Evolutionary conservation across 768 basidiomycete species (phyloP).

Genomic region (Boletus rubroflammeus): DNA sequence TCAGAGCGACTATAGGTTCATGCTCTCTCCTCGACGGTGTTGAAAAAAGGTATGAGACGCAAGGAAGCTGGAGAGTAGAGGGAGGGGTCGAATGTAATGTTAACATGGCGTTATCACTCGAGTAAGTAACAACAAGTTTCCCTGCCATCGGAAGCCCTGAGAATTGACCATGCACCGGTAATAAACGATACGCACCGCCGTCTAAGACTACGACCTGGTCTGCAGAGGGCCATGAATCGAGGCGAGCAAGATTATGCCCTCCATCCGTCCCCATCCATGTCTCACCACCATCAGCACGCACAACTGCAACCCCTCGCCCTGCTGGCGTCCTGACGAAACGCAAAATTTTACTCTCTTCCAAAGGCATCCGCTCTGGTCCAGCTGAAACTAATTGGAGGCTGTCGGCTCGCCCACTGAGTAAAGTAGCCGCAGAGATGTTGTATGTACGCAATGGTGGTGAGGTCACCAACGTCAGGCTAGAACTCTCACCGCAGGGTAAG

Average conservation of each 20-base stretch:
- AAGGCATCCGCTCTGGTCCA: conserved; percentile 36
- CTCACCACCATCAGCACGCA: conserved; percentile 60
- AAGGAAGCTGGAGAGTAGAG: conserved; percentile 43
- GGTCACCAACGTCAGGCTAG: conserved; percentile 55
- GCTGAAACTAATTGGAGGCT: conserved; percentile 46
- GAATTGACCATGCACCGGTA: neutral
- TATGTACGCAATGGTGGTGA: conserved; percentile 64
- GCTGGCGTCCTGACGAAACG: conserved; percentile 76
- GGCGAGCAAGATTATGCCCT: conserved; percentile 46
- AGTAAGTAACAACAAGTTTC: conserved; percentile 55
- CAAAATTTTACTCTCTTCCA: conserved; percentile 52
- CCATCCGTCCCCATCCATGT: conserved; percentile 53
- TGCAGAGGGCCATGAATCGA: conserved; percentile 50
- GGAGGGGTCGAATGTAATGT: conserved; percentile 53
- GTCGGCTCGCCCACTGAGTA: conserved; percentile 59
- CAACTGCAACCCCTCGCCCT: conserved; percentile 67
- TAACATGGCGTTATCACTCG: conserved; percentile 41
- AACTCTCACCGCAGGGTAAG: conserved; percentile 44
- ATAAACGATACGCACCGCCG: conserved; percentile 43
- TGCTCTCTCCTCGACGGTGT: conserved; percentile 50
- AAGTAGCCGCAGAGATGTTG: conserved; percentile 51
- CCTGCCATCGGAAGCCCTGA: conserved; percentile 37
- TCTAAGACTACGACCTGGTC: conserved; percentile 72
- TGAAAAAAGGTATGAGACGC: conserved; percentile 60
- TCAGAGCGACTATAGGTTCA: conserved; percentile 65